Evolutionary conservation across 257 asterid species (phyloP).

Genomic region (Solanum ossicruentum): DNA sequence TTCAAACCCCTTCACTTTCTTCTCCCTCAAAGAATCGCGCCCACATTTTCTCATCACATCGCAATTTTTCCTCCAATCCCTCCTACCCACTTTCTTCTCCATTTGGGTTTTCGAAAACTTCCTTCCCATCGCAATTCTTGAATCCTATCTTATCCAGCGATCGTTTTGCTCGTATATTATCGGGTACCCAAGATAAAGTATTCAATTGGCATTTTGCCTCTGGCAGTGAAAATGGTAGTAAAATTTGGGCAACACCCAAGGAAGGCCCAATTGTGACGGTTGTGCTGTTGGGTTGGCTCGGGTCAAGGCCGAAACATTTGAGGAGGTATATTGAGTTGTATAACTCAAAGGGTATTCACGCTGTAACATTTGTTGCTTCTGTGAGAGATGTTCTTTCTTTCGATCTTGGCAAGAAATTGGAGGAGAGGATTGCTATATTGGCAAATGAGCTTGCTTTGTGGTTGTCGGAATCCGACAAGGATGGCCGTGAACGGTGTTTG

Average conservation of each 20-base stretch:
- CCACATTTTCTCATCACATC: background rate
- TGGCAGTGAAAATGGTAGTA: background rate
- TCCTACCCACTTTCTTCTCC: background rate
- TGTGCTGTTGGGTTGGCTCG: conserved; percentile 87
- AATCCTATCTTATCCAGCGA: conserved; percentile 4
- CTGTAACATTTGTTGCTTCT: conserved; percentile 61
- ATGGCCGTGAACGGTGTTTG: conserved; percentile 48
- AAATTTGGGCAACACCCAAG: background rate
- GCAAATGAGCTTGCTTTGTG: conserved; percentile 46
- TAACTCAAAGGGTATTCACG: conserved; percentile 54
- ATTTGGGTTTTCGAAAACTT: background rate
- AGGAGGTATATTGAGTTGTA: conserved; percentile 60
- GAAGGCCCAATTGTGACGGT: conserved; percentile 51
- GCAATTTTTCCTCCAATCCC: background rate
- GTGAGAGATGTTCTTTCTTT: conserved; percentile 56
- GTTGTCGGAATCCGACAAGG: conserved; percentile 35
- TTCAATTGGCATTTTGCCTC: conserved; percentile 34
- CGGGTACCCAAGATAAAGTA: conserved; percentile 8
- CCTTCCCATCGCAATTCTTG: background rate
- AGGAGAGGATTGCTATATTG: conserved; percentile 38
- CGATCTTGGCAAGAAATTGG: conserved; percentile 59
- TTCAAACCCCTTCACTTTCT: background rate
- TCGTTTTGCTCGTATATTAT: conserved; percentile 18
- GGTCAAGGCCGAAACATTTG: conserved; percentile 60
- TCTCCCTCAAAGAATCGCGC: background rate